Conservation (phyloP, 441 rosid genomes). For the Melastoma candidum region DNA sequence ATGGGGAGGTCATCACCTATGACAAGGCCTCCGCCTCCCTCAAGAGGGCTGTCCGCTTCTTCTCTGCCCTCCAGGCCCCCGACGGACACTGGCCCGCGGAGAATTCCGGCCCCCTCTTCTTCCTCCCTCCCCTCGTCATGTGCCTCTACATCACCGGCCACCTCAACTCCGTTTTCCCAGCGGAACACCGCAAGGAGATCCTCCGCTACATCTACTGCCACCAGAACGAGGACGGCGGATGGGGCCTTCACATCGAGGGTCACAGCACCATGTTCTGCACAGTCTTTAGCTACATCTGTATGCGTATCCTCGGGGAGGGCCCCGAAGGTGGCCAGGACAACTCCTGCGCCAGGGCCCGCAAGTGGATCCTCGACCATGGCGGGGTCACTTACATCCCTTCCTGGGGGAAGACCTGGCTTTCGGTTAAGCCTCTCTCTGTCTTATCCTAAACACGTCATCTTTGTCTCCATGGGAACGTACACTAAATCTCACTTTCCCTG, state of each 20-base stretch:
- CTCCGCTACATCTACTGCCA: slow-evolving; percentile 67
- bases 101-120: slow-evolving; percentile 47
- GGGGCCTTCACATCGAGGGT: slow-evolving; percentile 20
- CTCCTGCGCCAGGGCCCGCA: slow-evolving; percentile 15
- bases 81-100: slow-evolving; percentile 83
- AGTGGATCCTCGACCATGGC: slow-evolving; percentile 19
- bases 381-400: slow-evolving; percentile 20
- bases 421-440: slow-evolving; percentile 3
- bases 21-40: slow-evolving; percentile 28
- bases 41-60: slow-evolving; percentile 34
- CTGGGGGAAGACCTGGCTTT: slow-evolving; percentile 23
- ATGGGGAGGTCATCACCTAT: slow-evolving; percentile 37
- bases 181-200: slow-evolving; percentile 54
- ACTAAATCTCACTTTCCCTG: neutral
- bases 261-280: slow-evolving; percentile 20
- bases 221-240: slow-evolving; percentile 27
- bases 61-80: slow-evolving; percentile 45
- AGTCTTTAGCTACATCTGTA: slow-evolving; percentile 10
- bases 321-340: slow-evolving; percentile 17
- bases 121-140: slow-evolving; percentile 43
- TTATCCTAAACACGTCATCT: neutral
- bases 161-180: slow-evolving; percentile 38
- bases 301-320: slow-evolving; percentile 16
- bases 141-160: slow-evolving; percentile 68
- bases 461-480: no score